Evolutionary conservation across 371 early-diverging fungal species (phyloP).

Genomic region (Gilbertella persicaria): DNA sequence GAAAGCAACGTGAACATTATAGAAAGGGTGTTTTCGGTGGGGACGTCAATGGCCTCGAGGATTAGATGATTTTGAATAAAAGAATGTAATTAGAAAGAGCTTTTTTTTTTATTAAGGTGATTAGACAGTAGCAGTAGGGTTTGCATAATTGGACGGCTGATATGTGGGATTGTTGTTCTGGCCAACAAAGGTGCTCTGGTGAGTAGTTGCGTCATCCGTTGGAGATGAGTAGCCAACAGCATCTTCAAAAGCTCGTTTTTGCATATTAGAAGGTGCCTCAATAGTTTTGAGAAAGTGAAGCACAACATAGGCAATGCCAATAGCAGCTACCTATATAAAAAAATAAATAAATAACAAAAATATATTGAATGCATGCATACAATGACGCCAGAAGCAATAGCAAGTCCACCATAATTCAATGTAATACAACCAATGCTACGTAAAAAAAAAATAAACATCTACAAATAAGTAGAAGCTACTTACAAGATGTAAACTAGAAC

Average conservation of each 20-base stretch:
- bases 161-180: conserved; percentile 15
- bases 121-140: conserved; percentile 9
- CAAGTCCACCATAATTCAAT: conserved; percentile 19
- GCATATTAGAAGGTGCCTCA: conserved; percentile 29
- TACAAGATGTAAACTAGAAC: conserved; percentile 19
- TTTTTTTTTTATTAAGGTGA: conserved; percentile 6
- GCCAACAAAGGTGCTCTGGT: conserved; percentile 1
- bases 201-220: neutral
- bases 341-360: neutral
- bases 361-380: conserved; percentile 11
- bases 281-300: conserved; percentile 24
- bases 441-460: neutral
- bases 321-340: conserved; percentile 8
- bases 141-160: conserved; percentile 17
- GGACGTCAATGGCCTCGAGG: conserved; percentile 28
- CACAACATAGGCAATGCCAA: conserved; percentile 21
- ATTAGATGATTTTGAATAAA: conserved; percentile 8
- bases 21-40: conserved; percentile 73
- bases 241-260: conserved; percentile 25
- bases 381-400: conserved; percentile 29
- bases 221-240: conserved; percentile 14
- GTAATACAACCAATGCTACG: conserved; percentile 25
- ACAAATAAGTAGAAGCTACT: neutral
- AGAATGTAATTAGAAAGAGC: neutral
- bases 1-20: conserved; percentile 84